Base-by-base conservation (phyloP, 2,329 filamentous ascomycete species). In the Graphilbum fragrans region DNA sequence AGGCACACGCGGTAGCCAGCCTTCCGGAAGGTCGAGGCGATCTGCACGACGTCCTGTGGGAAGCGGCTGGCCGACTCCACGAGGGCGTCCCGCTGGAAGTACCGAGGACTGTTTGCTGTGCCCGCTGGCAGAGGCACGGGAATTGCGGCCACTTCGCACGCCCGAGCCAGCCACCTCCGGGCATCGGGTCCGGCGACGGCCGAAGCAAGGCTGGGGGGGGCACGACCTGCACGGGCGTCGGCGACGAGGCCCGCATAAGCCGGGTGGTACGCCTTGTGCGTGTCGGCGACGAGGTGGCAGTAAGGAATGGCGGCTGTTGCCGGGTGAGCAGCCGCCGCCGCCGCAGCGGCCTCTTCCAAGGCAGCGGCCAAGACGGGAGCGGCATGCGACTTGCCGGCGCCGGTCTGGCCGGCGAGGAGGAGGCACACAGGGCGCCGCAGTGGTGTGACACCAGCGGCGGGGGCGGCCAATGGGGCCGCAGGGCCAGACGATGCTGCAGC, bases 191-290 rank as follows among this genome's bases (percentile, higher is more conserved):
- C 54, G 3, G 63, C 60, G 5, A 62, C 62, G 0, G 58, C 50
- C 3, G 60, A 62, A 3, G 66, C 63, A 17, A 64, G 53, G 3
- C 53, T 45, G 4, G 61, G 58, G 14, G 51, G 45, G 3, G 49
- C 49, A 10, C 44, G 45, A 1, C 49, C 41, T 17, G 53, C 46
- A 5, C 40, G 31, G 19, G 47, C 44, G 3, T 31, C 22, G 16
- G 47, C 37, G 7, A 61, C 46, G 21, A 64, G 54, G 3, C 40
- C n/a, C 14, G 47, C 23, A 52, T 66, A 67, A 17, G 55, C 45
- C 0, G 66, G 66, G 52, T 70, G 66, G 54, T 67, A 63, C 4
- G 60, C 59, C 49, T 70, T 70, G 60, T 66, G 68, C 19, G 62
- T 63, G 57, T 69, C 66, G 41, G 66, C 65, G 42, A 69, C 62